Percentiles rank a stretch among this genome's conserved stretches.
Conservation (phyloP, 768 basidiomycete genomes). For the Serpula lacrymans region DNA sequence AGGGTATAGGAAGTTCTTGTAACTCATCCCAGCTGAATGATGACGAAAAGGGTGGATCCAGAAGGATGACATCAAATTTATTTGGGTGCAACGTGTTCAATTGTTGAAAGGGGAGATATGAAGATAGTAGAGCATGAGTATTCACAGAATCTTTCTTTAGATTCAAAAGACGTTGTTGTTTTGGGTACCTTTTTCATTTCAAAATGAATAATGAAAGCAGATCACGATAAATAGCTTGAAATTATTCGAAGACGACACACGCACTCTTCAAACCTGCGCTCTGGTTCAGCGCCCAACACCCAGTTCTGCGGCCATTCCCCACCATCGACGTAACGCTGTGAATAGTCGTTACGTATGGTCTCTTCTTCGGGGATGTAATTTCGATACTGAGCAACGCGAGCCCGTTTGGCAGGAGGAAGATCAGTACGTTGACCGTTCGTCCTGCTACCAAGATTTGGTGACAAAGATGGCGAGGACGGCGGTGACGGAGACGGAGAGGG, state of each 20-base stretch:
- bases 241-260: slow-evolving; percentile 32
- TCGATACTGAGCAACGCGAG: slow-evolving; percentile 61
- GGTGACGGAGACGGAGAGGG: slow-evolving; percentile 49
- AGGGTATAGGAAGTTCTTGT: slow-evolving; percentile 75
- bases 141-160: slow-evolving; percentile 81
- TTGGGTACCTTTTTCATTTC: slow-evolving; percentile 71
- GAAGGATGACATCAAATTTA: slow-evolving; percentile 89
- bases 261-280: slow-evolving; percentile 91
- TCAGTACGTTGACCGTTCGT: slow-evolving; percentile 44
- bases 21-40: slow-evolving; percentile 85
- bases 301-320: slow-evolving; percentile 95
- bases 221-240: background rate
- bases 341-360: slow-evolving; percentile 94
- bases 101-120: slow-evolving; percentile 62
- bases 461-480: slow-evolving; percentile 40
- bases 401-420: slow-evolving; percentile 68
- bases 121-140: slow-evolving; percentile 65
- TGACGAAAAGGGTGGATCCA: slow-evolving; percentile 88
- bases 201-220: background rate
- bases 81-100: slow-evolving; percentile 53
- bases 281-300: slow-evolving; percentile 86
- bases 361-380: slow-evolving; percentile 95
- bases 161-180: slow-evolving; percentile 78
- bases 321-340: slow-evolving; percentile 82
- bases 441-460: no score